A percentile compares a stretch with the other conserved stretches of the same genome.
Conservation (phyloP, 2,329 filamentous ascomycete genomes). For the Exserohilum rostratum region DNA sequence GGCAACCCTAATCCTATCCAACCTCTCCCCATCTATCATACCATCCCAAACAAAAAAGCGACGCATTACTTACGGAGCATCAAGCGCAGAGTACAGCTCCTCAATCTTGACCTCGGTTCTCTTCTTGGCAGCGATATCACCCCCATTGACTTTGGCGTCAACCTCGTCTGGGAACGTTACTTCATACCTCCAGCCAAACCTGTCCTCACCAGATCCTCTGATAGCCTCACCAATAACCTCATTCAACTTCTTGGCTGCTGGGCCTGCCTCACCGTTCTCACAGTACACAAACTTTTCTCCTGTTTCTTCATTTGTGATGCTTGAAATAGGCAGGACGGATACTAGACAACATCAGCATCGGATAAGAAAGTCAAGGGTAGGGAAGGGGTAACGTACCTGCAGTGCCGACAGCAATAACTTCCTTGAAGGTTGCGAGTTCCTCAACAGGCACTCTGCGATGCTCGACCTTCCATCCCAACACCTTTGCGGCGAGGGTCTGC, state of each 20-base stretch:
- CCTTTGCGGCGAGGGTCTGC: slow-evolving; percentile 34
- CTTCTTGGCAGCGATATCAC: too few species aligned
- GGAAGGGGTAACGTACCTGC: slow-evolving; percentile 4
- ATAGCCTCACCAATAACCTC: neutral
- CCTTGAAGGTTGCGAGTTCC: slow-evolving; percentile 24
- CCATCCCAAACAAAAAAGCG: too few species aligned
- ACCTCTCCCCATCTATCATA: too few species aligned
- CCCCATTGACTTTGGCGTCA: neutral
- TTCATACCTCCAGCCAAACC: slow-evolving; percentile 1
- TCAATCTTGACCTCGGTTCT: too few species aligned
- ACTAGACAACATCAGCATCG: neutral
- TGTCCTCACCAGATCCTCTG: neutral
- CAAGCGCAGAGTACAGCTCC: too few species aligned
- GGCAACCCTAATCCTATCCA: too few species aligned
- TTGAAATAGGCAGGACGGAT: slow-evolving; percentile 21
- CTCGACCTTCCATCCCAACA: slow-evolving; percentile 44
- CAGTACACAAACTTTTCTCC: slow-evolving; percentile 28
- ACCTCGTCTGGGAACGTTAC: neutral
- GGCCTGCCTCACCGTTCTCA: slow-evolving; percentile 1
- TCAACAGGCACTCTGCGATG: slow-evolving; percentile 24
- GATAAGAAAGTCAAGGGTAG: neutral
- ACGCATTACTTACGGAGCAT: too few species aligned
- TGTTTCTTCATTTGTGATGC: slow-evolving; percentile 12
- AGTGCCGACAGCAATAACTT: slow-evolving; percentile 32
- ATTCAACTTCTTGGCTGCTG: neutral